These are phyloP conservation scores for Bullera alba DNA, from an alignment of 768 basidiomycete species.

Conservation along the genomic window DNA sequence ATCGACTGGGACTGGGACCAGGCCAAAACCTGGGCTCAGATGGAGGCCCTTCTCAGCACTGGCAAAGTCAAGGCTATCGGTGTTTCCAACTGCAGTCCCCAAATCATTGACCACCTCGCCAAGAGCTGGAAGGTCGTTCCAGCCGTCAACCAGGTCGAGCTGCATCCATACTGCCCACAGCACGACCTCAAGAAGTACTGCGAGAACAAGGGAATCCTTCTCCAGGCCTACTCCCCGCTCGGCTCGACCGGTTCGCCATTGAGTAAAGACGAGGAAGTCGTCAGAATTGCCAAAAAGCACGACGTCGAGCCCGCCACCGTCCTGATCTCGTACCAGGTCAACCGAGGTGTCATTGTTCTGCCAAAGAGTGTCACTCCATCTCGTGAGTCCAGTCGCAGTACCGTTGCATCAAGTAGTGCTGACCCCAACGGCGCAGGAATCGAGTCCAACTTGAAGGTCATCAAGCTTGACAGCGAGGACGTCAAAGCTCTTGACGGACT, in stretches of 20 bases:
- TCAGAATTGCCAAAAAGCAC: conserved; percentile 38
- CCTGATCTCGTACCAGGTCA: conserved; percentile 36
- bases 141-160: conserved; percentile 60
- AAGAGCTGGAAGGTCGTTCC: conserved; percentile 61
- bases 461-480: conserved; percentile 35
- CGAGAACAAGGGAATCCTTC: conserved; percentile 55
- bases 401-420: background rate
- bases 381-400: background rate
- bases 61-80: conserved; percentile 51
- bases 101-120: conserved; percentile 63
- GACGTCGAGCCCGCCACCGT: conserved; percentile 33
- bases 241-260: conserved; percentile 44
- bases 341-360: conserved; percentile 35
- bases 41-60: conserved; percentile 59
- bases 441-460: conserved; percentile 32
- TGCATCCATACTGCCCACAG: conserved; percentile 67
- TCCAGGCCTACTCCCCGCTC: conserved; percentile 61
- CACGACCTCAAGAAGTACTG: conserved; percentile 56
- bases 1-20: conserved; percentile 62
- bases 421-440: conserved; percentile 12
- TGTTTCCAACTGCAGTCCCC: conserved; percentile 62
- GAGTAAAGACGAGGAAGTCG: conserved; percentile 30
- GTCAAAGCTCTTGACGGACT: conserved; percentile 30
- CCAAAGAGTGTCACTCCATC: conserved; percentile 42
- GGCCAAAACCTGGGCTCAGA: conserved; percentile 70